Percentiles rank a stretch among this genome's conserved stretches.
Conservation (phyloP, 768 basidiomycete genomes). For the Russula lepida region DNA sequence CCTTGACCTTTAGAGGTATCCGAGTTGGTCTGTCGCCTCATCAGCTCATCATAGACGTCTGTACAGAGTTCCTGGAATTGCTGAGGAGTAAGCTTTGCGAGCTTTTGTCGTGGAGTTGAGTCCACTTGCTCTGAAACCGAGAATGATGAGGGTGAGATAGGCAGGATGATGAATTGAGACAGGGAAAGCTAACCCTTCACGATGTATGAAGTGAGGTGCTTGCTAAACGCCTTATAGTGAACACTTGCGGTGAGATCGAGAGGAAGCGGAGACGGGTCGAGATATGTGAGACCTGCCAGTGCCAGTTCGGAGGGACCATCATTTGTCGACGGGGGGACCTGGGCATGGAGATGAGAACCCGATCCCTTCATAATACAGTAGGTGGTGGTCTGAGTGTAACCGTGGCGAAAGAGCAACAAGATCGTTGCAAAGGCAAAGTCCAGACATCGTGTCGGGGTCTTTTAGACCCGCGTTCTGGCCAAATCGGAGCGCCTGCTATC, state of each 20-base stretch:
- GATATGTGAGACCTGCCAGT: too few relatives aligned
- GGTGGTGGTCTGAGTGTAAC: not conserved
- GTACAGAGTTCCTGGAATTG: conserved; percentile 98
- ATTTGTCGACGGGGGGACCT: conserved; percentile 68
- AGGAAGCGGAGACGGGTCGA: too few relatives aligned
- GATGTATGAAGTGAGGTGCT: conserved; percentile 64
- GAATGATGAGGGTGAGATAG: not conserved
- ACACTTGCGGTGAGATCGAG: conserved; percentile 6
- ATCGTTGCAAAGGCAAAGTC: not conserved
- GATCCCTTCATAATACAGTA: conserved; percentile 43
- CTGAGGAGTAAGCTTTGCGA: conserved; percentile 85
- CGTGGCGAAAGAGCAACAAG: not conserved
- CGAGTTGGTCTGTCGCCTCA: conserved; percentile 58
- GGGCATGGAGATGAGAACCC: conserved; percentile 28
- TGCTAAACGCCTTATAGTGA: conserved; percentile 54
- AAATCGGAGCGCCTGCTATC: not conserved
- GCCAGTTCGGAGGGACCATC: conserved; percentile 81
- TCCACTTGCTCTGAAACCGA: conserved; percentile 51
- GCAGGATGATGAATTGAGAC: not conserved
- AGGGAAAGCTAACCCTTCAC: conserved; percentile 46
- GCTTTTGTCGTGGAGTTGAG: conserved; percentile 75
- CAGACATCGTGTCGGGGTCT: too few relatives aligned
- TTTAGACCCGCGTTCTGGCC: not conserved
- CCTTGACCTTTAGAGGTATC: conserved; percentile 70
- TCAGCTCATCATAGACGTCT: conserved; percentile 93